These are phyloP conservation scores for Fusarium tricinctum DNA, from an alignment of 2,329 filamentous ascomycete species.

Conservation along the genomic window DNA sequence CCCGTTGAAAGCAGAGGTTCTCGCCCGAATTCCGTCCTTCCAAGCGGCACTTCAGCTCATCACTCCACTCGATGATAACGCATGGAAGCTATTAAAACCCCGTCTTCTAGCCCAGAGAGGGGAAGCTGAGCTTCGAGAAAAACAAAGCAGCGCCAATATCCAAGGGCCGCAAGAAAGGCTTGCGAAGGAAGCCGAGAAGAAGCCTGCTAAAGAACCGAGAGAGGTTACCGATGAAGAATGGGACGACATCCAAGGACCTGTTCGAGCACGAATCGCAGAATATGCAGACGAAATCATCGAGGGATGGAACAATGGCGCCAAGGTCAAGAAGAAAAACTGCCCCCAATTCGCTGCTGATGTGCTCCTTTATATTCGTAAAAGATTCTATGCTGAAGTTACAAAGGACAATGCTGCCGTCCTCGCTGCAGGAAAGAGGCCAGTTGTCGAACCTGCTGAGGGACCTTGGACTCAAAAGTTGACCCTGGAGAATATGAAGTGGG, in stretches of 20 bases:
- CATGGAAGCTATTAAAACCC: slow-evolving; percentile 78
- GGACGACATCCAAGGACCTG: slow-evolving; percentile 77
- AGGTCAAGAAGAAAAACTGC: slow-evolving; percentile 73
- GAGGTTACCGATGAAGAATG: slow-evolving; percentile 76
- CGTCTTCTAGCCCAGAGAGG: slow-evolving; percentile 75
- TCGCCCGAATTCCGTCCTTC: slow-evolving; percentile 80
- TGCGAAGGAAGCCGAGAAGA: slow-evolving; percentile 2
- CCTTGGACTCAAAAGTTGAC: slow-evolving; percentile 74
- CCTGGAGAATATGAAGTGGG: slow-evolving; percentile 88
- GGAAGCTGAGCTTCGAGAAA: slow-evolving; percentile 72
- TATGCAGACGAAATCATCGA: slow-evolving; percentile 80
- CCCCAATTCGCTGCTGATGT: slow-evolving; percentile 80
- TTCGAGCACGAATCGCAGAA: slow-evolving; percentile 73
- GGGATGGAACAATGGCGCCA: slow-evolving; percentile 74
- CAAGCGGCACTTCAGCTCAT: slow-evolving; percentile 79
- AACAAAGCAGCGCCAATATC: slow-evolving; percentile 54
- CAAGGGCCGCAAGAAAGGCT: slow-evolving; percentile 54
- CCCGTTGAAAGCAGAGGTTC: slow-evolving; percentile 71
- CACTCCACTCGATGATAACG: slow-evolving; percentile 74
- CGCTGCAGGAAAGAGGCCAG: slow-evolving; percentile 61
- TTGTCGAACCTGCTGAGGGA: slow-evolving; percentile 64
- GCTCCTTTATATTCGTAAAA: slow-evolving; percentile 74
- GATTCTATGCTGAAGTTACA: slow-evolving; percentile 74
- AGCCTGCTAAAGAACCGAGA: slow-evolving; percentile 48
- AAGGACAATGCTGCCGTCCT: slow-evolving; percentile 65